Percentiles rank a stretch among this genome's conserved stretches.
Evolutionary conservation across 1,284 basidiomycete genomes (phyloP).

Genomic region (Coniophora puteana): DNA sequence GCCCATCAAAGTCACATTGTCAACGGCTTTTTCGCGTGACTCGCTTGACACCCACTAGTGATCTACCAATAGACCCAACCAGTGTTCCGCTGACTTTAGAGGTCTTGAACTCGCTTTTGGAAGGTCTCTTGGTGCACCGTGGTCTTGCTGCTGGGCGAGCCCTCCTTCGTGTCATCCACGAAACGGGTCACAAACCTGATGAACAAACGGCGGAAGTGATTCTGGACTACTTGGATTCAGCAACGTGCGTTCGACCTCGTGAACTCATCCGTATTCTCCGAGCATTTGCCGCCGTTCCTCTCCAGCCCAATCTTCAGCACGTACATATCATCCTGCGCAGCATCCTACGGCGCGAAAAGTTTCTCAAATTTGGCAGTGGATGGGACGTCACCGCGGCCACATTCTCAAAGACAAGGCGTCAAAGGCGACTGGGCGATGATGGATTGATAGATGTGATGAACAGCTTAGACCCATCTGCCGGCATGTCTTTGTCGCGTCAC

Average conservation of each 20-base stretch:
- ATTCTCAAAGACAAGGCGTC: constrained; percentile 33
- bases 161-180: constrained; percentile 52
- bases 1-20: constrained; percentile 25
- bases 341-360: constrained; percentile 46
- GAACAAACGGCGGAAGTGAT: constrained; percentile 50
- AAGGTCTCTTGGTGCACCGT: constrained; percentile 39
- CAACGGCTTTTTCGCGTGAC: constrained; percentile 21
- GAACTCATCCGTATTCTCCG: constrained; percentile 45
- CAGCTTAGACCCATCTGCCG: constrained; percentile 46
- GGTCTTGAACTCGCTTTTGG: constrained; percentile 58
- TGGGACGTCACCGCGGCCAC: constrained; percentile 44
- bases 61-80: constrained; percentile 28
- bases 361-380: constrained; percentile 38
- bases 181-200: constrained; percentile 45
- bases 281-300: constrained; percentile 31
- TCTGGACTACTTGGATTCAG: constrained; percentile 43
- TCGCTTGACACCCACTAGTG: constrained; percentile 15
- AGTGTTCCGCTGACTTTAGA: constrained; percentile 39
- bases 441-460: too few species aligned
- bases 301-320: constrained; percentile 45
- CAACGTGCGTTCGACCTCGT: constrained; percentile 37
- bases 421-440: too few species aligned
- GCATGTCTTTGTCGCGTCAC: constrained; percentile 34
- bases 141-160: constrained; percentile 43
- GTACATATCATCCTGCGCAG: constrained; percentile 47